These are phyloP conservation scores for Albifimbria verrucaria DNA, from an alignment of 2,329 filamentous ascomycete genomes.

Conservation along the genomic window DNA sequence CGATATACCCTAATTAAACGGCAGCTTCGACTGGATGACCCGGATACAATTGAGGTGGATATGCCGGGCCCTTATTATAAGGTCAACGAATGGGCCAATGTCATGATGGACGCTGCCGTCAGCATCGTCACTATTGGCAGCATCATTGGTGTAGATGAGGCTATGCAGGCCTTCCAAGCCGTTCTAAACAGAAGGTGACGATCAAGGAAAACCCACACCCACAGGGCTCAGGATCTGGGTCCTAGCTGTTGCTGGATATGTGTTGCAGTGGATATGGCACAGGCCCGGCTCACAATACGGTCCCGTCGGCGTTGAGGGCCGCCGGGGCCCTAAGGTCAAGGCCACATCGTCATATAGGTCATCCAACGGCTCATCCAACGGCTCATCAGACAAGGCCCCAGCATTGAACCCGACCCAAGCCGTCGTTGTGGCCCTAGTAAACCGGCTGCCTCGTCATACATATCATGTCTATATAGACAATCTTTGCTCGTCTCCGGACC, in stretches of 20 bases:
- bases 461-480: conserved; percentile 15
- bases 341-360: not conserved
- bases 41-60: not conserved
- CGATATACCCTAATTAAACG: not conserved
- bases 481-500: conserved; percentile 9
- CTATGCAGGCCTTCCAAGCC: not conserved
- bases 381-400: not conserved
- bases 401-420: conserved; percentile 8
- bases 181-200: not conserved
- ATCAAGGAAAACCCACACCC: conserved; percentile 3
- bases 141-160: not conserved
- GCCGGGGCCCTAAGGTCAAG: not conserved
- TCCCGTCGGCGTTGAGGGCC: not conserved
- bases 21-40: not conserved
- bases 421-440: conserved; percentile 12
- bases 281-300: conserved; percentile 3
- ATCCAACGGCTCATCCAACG: not conserved
- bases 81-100: not conserved
- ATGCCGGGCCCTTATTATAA: not conserved
- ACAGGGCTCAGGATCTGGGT: conserved; percentile 8
- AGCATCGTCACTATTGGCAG: not conserved
- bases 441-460: conserved; percentile 8
- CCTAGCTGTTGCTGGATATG: conserved; percentile 5
- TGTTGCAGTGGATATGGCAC: conserved; percentile 9
- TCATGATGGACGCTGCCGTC: not conserved